Percentiles rank a stretch among this genome's conserved stretches.
Conservation (phyloP, 371 early-diverging fungal genomes). For the Batrachochytrium dendrobatidis region DNA sequence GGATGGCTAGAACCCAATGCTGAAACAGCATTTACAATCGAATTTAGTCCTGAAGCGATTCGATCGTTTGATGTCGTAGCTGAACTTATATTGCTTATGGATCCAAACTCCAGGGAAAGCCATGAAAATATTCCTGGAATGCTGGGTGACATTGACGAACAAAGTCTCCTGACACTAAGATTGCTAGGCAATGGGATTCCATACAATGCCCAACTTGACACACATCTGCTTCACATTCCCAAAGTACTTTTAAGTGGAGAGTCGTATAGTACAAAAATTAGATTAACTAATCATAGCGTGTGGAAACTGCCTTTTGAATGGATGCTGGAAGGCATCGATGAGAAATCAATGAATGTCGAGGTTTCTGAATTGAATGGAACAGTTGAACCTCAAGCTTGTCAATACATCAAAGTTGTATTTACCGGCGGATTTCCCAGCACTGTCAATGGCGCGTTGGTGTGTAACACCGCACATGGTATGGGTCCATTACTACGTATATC, state of each 20-base stretch:
- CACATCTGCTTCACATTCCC: conserved; percentile 25
- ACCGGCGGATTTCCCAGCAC: conserved; percentile 27
- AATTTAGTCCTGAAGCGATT: conserved; percentile 22
- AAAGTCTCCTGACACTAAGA: background rate
- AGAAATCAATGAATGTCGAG: conserved; percentile 9
- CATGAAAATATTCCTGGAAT: background rate
- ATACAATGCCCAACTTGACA: conserved; percentile 18
- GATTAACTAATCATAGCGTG: conserved; percentile 28
- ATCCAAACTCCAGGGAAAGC: conserved; percentile 5
- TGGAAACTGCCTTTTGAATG: conserved; percentile 25
- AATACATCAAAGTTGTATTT: conserved; percentile 10
- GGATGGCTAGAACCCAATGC: conserved; percentile 26
- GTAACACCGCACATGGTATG: conserved; percentile 19
- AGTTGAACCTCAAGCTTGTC: background rate
- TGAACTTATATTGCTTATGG: conserved; percentile 18
- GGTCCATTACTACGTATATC: conserved; percentile 30
- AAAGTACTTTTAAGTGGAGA: conserved; percentile 13
- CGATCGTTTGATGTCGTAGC: conserved; percentile 25
- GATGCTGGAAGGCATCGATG: conserved; percentile 21
- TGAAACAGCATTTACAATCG: conserved; percentile 21
- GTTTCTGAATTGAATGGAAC: conserved; percentile 3
- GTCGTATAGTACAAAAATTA: conserved; percentile 10
- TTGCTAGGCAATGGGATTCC: conserved; percentile 25
- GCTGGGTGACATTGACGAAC: background rate
- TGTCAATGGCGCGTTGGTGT: conserved; percentile 23